Evolutionary conservation across 1,284 basidiomycete genomes (phyloP).

Genomic region (Grifola frondosa): DNA sequence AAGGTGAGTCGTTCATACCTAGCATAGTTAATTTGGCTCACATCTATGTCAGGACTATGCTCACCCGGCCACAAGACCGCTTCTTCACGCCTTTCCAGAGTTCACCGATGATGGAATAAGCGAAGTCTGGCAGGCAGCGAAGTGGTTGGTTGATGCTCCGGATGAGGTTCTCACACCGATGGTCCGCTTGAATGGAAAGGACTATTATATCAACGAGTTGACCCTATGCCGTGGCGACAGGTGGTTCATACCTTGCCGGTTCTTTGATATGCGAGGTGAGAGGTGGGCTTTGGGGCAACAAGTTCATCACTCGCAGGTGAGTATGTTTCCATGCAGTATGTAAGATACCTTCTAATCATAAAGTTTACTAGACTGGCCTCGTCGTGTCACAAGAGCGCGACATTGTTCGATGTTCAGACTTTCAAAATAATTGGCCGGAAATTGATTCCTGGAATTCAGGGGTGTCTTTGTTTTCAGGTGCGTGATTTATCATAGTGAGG

Average conservation of each 20-base stretch:
- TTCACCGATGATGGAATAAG: not conserved
- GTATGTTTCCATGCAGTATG: not conserved
- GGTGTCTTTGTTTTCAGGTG: not conserved
- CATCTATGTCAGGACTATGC: constrained; percentile 12
- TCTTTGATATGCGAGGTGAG: constrained; percentile 1
- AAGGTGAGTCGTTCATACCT: not conserved
- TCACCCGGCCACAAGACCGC: not conserved
- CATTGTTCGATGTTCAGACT: not conserved
- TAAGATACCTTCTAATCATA: not conserved
- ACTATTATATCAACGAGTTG: constrained; percentile 30
- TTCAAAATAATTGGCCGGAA: not conserved
- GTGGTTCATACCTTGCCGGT: constrained; percentile 7
- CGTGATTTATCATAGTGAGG: not conserved
- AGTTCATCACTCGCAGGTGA: not conserved
- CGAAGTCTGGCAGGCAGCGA: constrained; percentile 5
- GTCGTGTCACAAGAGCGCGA: not conserved
- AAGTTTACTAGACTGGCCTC: not conserved
- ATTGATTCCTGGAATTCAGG: not conserved
- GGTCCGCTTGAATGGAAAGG: constrained; percentile 7
- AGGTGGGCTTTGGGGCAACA: not conserved
- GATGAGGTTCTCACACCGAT: constrained; percentile 16
- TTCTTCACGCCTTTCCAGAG: constrained; percentile 4
- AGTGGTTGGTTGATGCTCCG: constrained; percentile 10
- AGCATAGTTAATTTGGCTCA: not conserved
- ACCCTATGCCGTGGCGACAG: not conserved